phyloP scores from a whole-genome alignment of 202 grass and related monocot genomes.

The Zoysia matrella region DNA sequence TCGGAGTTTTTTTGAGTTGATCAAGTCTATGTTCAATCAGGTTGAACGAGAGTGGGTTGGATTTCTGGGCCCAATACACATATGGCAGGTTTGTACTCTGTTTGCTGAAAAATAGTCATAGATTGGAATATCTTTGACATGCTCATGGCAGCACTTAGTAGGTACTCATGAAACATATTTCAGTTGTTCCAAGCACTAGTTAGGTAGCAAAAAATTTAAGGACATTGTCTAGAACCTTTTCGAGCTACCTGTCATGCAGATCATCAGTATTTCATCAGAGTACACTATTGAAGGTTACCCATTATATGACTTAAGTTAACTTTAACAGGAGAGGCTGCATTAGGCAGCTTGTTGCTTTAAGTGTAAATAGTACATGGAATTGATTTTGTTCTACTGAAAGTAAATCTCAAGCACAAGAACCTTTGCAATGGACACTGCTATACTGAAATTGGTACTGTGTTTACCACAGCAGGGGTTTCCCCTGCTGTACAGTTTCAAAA shows the following conservation, averaged over 20 bases:
- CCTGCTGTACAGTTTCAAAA: too few species aligned
- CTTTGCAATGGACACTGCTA: constrained; percentile 16
- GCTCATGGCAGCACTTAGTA: constrained; percentile 5
- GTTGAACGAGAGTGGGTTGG: constrained; percentile 83
- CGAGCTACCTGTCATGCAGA: neutral
- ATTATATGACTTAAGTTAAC: constrained; percentile 3
- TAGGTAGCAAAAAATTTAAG: neutral
- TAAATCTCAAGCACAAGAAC: constrained; percentile 20
- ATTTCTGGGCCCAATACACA: constrained; percentile 93
- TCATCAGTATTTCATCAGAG: neutral
- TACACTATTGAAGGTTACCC: neutral
- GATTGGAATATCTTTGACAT: neutral
- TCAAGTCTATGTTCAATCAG: constrained; percentile 72
- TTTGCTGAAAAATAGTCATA: neutral
- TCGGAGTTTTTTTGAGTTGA: constrained; percentile 61
- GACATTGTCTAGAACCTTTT: neutral
- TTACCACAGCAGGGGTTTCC: too few species aligned
- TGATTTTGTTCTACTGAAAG: neutral
- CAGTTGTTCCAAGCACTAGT: constrained; percentile 16
- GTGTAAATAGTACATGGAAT: neutral
- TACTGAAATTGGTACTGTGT: neutral
- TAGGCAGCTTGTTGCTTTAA: neutral
- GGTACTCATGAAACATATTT: neutral
- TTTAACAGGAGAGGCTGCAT: constrained; percentile 18
- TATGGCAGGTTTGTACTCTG: constrained; percentile 79